Percentiles rank a stretch among this genome's conserved stretches.
Conservation (phyloP, 306 rosid genomes). For the Sphenostylis stenocarpa region DNA sequence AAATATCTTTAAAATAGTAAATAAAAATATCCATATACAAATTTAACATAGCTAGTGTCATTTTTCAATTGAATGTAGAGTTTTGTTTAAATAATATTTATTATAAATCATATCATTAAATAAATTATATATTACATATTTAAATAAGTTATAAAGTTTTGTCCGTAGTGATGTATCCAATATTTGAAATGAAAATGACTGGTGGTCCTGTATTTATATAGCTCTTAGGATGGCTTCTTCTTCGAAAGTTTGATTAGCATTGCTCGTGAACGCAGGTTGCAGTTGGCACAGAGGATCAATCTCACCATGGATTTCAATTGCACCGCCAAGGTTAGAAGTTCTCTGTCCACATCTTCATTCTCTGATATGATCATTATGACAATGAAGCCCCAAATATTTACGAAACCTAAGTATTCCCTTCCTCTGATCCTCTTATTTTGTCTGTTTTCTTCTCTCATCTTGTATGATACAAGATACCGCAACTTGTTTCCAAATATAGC, state of each 20-base stretch:
- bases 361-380: not conserved
- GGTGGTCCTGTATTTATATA: not conserved
- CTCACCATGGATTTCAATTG: constrained; percentile 53
- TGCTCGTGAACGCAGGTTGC: constrained; percentile 22
- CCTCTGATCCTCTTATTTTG: not conserved
- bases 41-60: too few species aligned
- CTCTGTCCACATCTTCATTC: constrained; percentile 3
- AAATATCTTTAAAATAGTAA: too few species aligned
- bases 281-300: not conserved
- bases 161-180: too few species aligned
- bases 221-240: not conserved
- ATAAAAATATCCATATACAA: too few species aligned
- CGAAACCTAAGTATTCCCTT: too few species aligned
- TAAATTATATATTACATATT: not conserved
- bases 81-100: too few species aligned
- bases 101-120: too few species aligned
- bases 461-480: not conserved
- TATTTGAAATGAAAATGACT: constrained; percentile 18
- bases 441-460: not conserved
- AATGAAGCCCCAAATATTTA: too few species aligned
- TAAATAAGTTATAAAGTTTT: not conserved
- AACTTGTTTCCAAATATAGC: not conserved
- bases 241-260: too few species aligned
- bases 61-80: too few species aligned
- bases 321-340: constrained; percentile 57